Evolutionary conservation across 495 filamentous ascomycete genomes (phyloP).

Genomic region (Evernia prunastri): DNA sequence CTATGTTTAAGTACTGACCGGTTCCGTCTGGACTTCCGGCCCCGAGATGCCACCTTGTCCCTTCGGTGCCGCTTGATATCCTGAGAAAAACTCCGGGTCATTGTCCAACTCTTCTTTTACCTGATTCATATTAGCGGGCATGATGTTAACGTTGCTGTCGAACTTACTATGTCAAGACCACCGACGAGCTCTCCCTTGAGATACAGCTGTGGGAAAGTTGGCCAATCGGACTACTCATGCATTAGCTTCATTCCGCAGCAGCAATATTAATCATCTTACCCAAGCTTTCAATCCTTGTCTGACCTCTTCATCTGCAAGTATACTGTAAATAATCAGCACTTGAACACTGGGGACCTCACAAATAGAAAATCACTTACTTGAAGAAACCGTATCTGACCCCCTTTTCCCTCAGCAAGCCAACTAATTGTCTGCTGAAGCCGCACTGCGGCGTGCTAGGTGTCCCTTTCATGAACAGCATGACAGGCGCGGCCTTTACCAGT

Average conservation of each 20-base stretch:
- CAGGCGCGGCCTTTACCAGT: conserved; percentile 86
- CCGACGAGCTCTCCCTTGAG: conserved; percentile 78
- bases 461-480: conserved; percentile 90
- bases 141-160: not conserved
- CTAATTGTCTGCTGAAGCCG: conserved; percentile 87
- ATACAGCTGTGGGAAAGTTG: conserved; percentile 91
- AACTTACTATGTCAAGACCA: conserved; percentile 73
- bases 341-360: not conserved
- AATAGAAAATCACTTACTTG: conserved; percentile 54
- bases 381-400: conserved; percentile 97
- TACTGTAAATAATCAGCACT: conserved; percentile 13
- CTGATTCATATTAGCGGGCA: not conserved
- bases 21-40: conserved; percentile 25
- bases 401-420: conserved; percentile 75
- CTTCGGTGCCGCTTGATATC: conserved; percentile 48
- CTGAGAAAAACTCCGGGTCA: conserved; percentile 70
- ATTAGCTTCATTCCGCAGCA: not conserved
- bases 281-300: conserved; percentile 91
- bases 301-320: conserved; percentile 89
- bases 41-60: conserved; percentile 29
- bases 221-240: conserved; percentile 58
- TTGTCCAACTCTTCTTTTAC: conserved; percentile 69
- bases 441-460: conserved; percentile 89
- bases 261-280: conserved; percentile 34
- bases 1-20: conserved; percentile 16